These are phyloP conservation scores for Ceratobasidium sp. DNA, from an alignment of 1,284 basidiomycete species.

Conservation along the genomic window DNA sequence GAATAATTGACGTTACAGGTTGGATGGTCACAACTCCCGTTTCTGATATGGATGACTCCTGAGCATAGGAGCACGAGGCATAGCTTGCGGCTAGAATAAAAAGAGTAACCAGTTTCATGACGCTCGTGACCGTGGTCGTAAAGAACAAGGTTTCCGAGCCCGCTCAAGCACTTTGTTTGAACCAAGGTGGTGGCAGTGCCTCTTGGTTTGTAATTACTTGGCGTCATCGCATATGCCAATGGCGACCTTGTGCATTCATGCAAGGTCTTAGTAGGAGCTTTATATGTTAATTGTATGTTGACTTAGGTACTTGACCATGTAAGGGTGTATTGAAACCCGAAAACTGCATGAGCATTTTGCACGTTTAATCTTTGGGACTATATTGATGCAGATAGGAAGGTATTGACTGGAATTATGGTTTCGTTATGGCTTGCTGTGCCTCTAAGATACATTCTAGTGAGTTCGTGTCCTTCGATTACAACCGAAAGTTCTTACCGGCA, in stretches of 20 bases:
- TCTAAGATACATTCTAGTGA: not conserved
- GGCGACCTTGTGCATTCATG: not conserved
- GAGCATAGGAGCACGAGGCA: not conserved
- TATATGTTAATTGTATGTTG: too few relatives aligned
- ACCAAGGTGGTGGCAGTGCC: not conserved
- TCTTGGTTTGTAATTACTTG: not conserved
- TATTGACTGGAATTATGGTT: constrained; percentile 9
- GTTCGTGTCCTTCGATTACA: not conserved
- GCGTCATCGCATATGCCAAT: not conserved
- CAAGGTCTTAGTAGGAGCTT: not conserved
- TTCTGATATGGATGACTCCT: not conserved
- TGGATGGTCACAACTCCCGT: constrained; percentile 25
- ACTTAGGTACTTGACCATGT: too few relatives aligned
- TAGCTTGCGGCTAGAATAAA: not conserved
- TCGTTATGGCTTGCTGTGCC: constrained; percentile 24
- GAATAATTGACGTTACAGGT: constrained; percentile 33
- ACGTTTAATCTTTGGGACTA: too few relatives aligned
- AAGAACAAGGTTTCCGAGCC: not conserved
- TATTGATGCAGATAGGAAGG: constrained; percentile 4
- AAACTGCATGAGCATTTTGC: too few relatives aligned
- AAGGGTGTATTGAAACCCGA: too few relatives aligned
- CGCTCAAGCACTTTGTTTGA: not conserved
- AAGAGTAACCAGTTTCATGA: constrained; percentile 11
- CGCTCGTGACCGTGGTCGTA: not conserved
- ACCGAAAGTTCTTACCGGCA: constrained; percentile 64